Evolutionary conservation across 257 asterid genomes (phyloP), one percentile per base, ranked within the genome.

Genomic region (Lithospermum erythrorhizon): DNA sequence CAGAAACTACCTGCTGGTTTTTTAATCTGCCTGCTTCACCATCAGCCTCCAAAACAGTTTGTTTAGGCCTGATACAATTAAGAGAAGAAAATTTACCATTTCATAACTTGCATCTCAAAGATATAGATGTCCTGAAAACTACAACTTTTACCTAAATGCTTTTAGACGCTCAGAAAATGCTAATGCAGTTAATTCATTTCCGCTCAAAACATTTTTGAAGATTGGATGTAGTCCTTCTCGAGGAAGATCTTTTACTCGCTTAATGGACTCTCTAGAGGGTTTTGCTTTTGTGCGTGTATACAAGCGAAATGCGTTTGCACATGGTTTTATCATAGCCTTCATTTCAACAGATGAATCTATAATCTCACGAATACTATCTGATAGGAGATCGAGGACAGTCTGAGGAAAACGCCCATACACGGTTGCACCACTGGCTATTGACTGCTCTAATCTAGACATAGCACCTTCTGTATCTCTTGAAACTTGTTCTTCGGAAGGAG

Each of bases 81-180:
- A 52, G 37, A 57, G 62, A 62, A 3, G 21, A 64, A 71, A 32
- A 68, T 45, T 61, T 45, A 57, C n/a, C 54, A 66, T 53, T 23
- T 53, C 19, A 52, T 21, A 55, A 51, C 7, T 21, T 52, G 57
- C 55, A n/a, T 71, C n/a, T 53, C 49, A 53, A 49, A 32, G 54
- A 55, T 18, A 6, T 35, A 7, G 21, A 48, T 37, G 27, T 48
- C 68, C 23, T 63, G n/a, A 53, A 47, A 32, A 24, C 65, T 55
- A 64, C 20, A 54, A 24, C 57, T 45, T 57, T 74, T 67, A 84
- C 97, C 94, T 81, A 72, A 88, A 93, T 67, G 77, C 66, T 72
- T 93, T 93, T 68, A 93, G 71, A 65, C 94, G 94, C 79, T 93
- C 98, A 45, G 98, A 86, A 71, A 93, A 93, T 65, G 97, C 98